Evolutionary conservation across 1,284 basidiomycete species (phyloP), one percentile per base, ranked within the genome.

Genomic region (Ganoderma meredithae): DNA sequence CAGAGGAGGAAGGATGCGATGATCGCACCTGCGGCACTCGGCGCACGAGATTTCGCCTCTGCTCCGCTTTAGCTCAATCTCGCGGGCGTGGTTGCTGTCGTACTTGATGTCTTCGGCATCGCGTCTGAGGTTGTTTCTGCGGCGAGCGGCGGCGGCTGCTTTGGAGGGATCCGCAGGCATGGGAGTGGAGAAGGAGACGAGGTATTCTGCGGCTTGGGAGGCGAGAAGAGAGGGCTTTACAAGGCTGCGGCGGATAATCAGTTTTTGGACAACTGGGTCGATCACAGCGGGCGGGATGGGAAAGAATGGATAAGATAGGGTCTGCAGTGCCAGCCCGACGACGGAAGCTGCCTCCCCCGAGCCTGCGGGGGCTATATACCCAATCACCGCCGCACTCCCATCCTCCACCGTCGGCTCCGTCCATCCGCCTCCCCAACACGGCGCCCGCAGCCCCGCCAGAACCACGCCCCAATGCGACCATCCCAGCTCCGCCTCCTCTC

Each of bases 31-130:
- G 75, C 91, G 82, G 78, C 90, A 92, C 77, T 92, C 91, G 19
- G 90, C 91, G 77, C 90, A 91, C 25, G 89, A 90, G 74, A 91
- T 85, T 43, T 88, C 87, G 60, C 90, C 90, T 75, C 88, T 83
- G 17, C 89, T 88, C 55, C 90, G 84, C 78, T 92, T 92, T n/a
- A 88, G 84, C 80, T 84, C 83, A 71, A 84, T 84, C 76, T 84
- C 83, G 64, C 80, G 75, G 15, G 77, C 75, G 67, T 80, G 76
- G 47, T 70, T 75, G 69, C 74, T 75, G 56, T 81, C 79, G 63
- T 75, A 71, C 52, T 76, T 73, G 72, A 73, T 63, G 39, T 77
- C 77, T 4, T 79, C 78, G 62, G 69, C 43, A 52, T 80, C 78
- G 60, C 74, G 76, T 47, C 75, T 71, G 56, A 71, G 64, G 58